Conservation (phyloP, 2,329 filamentous ascomycete genomes). For the Aspergillus fructus region DNA sequence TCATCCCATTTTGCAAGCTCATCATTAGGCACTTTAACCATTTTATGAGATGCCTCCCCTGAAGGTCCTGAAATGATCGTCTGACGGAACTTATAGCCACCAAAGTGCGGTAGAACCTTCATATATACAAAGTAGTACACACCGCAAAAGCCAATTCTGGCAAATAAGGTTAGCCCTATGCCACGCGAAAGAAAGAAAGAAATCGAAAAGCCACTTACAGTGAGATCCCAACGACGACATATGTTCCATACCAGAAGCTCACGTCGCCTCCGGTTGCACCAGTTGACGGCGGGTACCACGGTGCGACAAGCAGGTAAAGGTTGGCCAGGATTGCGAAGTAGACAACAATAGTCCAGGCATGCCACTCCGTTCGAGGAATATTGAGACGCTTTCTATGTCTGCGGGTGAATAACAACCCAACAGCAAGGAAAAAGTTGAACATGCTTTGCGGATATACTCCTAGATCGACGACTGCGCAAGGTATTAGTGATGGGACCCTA, state of each 20-base stretch:
- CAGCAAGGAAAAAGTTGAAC: conserved; percentile 57
- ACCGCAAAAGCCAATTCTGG: conserved; percentile 52
- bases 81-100: conserved; percentile 57
- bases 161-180: not conserved
- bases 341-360: conserved; percentile 58
- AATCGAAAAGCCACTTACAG: conserved; percentile 50
- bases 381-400: conserved; percentile 53
- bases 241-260: conserved; percentile 73
- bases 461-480: conserved; percentile 55
- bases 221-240: conserved; percentile 63
- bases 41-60: conserved; percentile 47
- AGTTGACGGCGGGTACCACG: conserved; percentile 67
- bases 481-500: not conserved
- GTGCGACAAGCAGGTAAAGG: conserved; percentile 65
- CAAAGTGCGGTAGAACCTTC: conserved; percentile 52
- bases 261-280: conserved; percentile 64
- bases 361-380: conserved; percentile 53
- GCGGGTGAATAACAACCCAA: conserved; percentile 61
- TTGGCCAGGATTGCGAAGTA: conserved; percentile 61
- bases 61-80: conserved; percentile 54
- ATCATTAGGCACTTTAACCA: conserved; percentile 55
- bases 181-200: not conserved
- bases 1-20: conserved; percentile 59
- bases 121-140: conserved; percentile 63
- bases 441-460: conserved; percentile 58